Conservation (phyloP, 768 basidiomycete genomes). For the Jaapia argillacea region DNA sequence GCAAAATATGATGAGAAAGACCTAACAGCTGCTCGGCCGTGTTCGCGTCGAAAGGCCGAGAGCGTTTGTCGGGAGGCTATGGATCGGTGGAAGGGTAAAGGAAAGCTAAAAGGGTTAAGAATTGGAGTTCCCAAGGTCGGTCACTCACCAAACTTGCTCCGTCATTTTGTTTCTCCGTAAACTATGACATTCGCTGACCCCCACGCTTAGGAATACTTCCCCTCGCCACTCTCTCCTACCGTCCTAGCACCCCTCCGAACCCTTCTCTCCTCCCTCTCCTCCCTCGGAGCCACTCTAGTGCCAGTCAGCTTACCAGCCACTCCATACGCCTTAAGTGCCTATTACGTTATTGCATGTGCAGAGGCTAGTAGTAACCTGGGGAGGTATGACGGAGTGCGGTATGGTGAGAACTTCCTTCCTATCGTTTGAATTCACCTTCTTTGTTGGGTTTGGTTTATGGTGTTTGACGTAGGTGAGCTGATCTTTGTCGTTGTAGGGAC, state of each 20-base stretch:
- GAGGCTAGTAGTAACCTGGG: constrained; percentile 92
- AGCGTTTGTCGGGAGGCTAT: no score
- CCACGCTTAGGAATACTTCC: constrained; percentile 72
- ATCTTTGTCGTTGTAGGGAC: constrained; percentile 27
- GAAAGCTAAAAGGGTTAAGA: constrained; percentile 14
- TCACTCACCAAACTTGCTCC: no score
- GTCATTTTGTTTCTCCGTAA: not conserved
- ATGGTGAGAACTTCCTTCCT: constrained; percentile 36
- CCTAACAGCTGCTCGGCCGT: no score
- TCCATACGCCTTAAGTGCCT: constrained; percentile 75
- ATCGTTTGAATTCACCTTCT: constrained; percentile 3
- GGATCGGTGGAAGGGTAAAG: no score
- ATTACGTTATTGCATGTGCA: constrained; percentile 92
- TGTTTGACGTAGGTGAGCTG: not conserved
- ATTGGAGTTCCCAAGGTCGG: constrained; percentile 72
- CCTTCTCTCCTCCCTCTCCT: constrained; percentile 30
- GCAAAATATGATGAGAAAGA: no score
- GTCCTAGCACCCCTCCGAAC: constrained; percentile 36
- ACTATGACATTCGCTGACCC: not conserved
- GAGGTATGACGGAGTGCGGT: constrained; percentile 81
- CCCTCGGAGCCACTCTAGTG: constrained; percentile 54
- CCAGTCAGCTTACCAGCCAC: constrained; percentile 68
- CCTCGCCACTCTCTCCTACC: constrained; percentile 43
- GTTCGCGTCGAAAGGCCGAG: no score
- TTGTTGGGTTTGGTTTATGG: not conserved